Conservation (phyloP, 2,329 filamentous ascomycete genomes). For the Calonectria pauciramosa region DNA sequence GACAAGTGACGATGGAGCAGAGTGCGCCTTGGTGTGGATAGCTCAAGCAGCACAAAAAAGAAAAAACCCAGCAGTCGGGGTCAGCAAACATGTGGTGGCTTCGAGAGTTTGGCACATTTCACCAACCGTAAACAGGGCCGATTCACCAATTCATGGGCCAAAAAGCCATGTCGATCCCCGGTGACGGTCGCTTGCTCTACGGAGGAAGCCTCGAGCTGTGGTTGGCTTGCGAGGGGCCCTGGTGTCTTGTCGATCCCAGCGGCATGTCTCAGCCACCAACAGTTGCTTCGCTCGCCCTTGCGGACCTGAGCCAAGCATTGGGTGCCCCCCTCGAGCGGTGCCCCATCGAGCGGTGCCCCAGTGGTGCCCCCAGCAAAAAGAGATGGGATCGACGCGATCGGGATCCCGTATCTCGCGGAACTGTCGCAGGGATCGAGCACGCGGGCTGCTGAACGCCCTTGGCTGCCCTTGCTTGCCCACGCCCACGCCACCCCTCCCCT, state of each 20-base stretch:
- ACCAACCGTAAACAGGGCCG: slow-evolving; percentile 15
- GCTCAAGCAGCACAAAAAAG: not conserved
- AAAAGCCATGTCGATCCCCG: not conserved
- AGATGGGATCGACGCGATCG: slow-evolving; percentile 38
- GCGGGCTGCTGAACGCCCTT: not conserved
- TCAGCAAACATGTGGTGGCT: slow-evolving; percentile 5
- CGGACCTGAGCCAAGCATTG: not conserved
- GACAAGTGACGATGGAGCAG: not conserved
- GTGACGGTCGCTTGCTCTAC: not conserved
- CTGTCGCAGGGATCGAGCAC: not conserved
- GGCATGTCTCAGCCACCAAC: slow-evolving; percentile 17
- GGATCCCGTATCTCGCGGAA: slow-evolving; percentile 1
- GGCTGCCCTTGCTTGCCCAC: not conserved
- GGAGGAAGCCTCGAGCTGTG: not conserved
- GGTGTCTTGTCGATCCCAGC: slow-evolving; percentile 4
- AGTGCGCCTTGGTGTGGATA: not conserved
- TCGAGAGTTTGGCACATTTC: slow-evolving; percentile 15
- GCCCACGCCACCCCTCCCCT: not conserved
- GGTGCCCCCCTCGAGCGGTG: no score
- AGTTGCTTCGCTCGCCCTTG: not conserved
- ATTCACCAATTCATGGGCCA: not conserved
- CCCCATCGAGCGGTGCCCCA: no score
- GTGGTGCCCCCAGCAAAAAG: no score
- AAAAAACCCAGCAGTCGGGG: not conserved
- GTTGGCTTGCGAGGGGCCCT: not conserved